phyloP scores from a whole-genome alignment of 495 filamentous ascomycete species.

The Hypoxylon rickii region DNA sequence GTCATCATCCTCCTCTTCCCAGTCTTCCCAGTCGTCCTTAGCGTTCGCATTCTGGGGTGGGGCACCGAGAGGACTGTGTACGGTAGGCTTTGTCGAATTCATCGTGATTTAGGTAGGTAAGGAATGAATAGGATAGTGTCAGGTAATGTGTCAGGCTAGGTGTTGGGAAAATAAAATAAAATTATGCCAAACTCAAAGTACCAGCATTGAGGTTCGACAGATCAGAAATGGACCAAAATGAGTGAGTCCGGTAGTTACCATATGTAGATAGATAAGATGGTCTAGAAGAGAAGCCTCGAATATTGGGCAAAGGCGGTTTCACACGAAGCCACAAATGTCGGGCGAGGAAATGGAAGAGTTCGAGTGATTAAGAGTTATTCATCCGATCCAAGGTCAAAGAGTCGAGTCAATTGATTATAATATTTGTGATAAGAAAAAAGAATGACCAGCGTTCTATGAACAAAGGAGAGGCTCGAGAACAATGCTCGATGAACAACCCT shows the following conservation, averaged over 20 bases:
- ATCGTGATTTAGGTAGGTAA: constrained; percentile 17
- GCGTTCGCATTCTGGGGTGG: constrained; percentile 5
- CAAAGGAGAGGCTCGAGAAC: constrained; percentile 21
- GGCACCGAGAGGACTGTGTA: constrained; percentile 19
- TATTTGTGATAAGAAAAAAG: constrained; percentile 6
- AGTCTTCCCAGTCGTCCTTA: constrained; percentile 45
- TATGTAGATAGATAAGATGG: background rate
- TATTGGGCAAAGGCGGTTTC: constrained; percentile 2
- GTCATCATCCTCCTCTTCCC: constrained; percentile 55
- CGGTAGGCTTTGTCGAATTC: constrained; percentile 17
- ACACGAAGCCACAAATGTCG: constrained; percentile 3
- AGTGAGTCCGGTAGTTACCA: background rate
- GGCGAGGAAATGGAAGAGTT: background rate
- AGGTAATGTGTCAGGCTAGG: too few species aligned
- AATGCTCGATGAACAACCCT: constrained; percentile 8
- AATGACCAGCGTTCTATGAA: constrained; percentile 9
- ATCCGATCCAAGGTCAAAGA: constrained; percentile 16
- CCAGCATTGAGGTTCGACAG: constrained; percentile 31
- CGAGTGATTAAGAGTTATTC: constrained; percentile 23
- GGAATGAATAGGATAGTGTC: constrained; percentile 4
- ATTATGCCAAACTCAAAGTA: constrained; percentile 31
- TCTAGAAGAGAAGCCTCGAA: background rate
- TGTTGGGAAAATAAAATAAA: constrained; percentile 5
- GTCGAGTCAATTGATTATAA: background rate
- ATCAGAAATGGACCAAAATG: constrained; percentile 4